Base-by-base conservation (phyloP, 2,329 filamentous ascomycete genomes). In the Trematosphaeria pertusa region DNA sequence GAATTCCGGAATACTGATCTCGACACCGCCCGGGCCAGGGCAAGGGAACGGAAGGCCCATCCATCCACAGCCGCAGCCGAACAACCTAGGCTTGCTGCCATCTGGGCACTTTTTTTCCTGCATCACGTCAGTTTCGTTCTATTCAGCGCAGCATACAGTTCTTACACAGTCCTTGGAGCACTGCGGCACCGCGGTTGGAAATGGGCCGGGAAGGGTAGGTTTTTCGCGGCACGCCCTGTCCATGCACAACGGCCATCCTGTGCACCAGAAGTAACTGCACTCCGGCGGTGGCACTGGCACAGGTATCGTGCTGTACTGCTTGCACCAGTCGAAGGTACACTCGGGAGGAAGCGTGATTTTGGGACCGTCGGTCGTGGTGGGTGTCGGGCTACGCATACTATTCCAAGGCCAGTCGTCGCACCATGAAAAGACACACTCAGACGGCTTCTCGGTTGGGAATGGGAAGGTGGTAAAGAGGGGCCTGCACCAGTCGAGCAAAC, bases 11-110 rank as follows among this genome's bases (percentile, higher is more conserved):
- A 50, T n/a, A 17, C 49, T 26, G 12, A 42, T 17, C 1, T 45
- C 42, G 5, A n/a, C 19, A 18, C 33, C 42, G 8, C 55, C 56
- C 15, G 55, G 56, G 5, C 59, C 59, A 22, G n/a, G n/a, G n/a
- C n/a, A n/a, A n/a, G n/a, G n/a, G n/a, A 49, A 52, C 3, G 41
- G 36, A n/a, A 65, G 50, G 10, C 62, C 62, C 54, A 59, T 50
- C 48, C 52, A 63, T 11, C 62, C 60, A 18, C 60, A 65, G 7
- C 52, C 57, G 31, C 58, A 63, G 12, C 60, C 61, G 14, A 63
- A 44, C 1, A 61, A 18, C 12, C 56, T 49, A 24, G 14, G 14
- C 12, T 38, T 28, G 3, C 5, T 21, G n/a, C 11, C 32, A 43
- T 17, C 20, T 6, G 12, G 15, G 18, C 11, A 31, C 12, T n/a